Evolutionary conservation across 140 eudicot species (phyloP).

Genomic region (Oenanthe javanica): DNA sequence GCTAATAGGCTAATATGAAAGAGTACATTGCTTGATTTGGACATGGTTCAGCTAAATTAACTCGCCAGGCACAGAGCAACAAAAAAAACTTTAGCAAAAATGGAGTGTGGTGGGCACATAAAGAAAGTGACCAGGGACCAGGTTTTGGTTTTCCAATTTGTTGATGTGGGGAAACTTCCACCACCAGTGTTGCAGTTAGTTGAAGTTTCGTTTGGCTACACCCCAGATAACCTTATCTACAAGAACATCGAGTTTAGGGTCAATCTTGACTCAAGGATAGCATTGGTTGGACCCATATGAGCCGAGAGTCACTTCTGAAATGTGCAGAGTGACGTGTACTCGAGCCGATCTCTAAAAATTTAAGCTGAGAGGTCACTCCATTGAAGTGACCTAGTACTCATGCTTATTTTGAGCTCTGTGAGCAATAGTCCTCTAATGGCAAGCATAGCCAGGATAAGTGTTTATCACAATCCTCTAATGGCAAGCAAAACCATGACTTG

Average conservation of each 20-base stretch:
- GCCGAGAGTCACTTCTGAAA: too few relatives aligned
- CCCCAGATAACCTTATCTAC: constrained; percentile 86
- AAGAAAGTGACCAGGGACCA: too few relatives aligned
- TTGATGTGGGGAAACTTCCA: constrained; percentile 36
- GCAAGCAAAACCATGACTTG: too few relatives aligned
- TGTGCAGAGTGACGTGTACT: too few relatives aligned
- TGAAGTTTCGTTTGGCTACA: constrained; percentile 85
- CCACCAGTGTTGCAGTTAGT: constrained; percentile 93
- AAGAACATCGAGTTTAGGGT: constrained; percentile 83
- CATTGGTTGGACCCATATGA: constrained; percentile 75
- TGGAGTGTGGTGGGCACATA: constrained; percentile 56
- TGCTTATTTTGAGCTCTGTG: too few relatives aligned
- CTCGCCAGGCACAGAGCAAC: constrained; percentile 96
- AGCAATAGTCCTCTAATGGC: too few relatives aligned
- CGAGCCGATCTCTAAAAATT: too few relatives aligned
- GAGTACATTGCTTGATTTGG: constrained; percentile 98
- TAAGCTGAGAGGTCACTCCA: too few relatives aligned
- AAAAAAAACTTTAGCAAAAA: constrained; percentile 89
- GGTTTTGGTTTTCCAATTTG: too few relatives aligned
- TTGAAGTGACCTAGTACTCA: too few relatives aligned
- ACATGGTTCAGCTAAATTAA: constrained; percentile 93
- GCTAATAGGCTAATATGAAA: constrained; percentile 47
- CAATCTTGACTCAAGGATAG: constrained; percentile 83
- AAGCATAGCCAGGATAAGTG: too few relatives aligned
- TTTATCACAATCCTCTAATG: too few relatives aligned